A percentile compares a stretch with the other conserved stretches of the same genome.
These are phyloP conservation scores for Elongisporangium prolatum DNA, from an alignment of 352 stramenopile genomes.

Conservation along the genomic window DNA sequence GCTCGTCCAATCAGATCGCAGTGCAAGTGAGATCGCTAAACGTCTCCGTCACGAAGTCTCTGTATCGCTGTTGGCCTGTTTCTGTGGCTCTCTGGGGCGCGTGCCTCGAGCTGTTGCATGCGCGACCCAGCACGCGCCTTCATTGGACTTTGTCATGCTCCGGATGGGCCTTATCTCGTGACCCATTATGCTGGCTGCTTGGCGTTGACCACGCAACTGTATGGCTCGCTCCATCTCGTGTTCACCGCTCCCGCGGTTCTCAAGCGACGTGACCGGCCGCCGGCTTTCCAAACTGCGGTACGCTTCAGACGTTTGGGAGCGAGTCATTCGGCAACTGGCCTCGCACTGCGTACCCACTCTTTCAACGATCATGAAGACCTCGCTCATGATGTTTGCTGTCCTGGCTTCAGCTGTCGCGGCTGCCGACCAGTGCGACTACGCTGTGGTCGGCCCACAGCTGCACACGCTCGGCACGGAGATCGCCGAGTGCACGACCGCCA, in stretches of 20 bases:
- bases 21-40: not conserved
- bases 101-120: not conserved
- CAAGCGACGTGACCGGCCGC: not conserved
- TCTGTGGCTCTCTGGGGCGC: not conserved
- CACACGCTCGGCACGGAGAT: slow-evolving; percentile 11
- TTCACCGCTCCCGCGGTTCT: not conserved
- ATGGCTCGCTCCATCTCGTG: not conserved
- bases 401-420: not conserved
- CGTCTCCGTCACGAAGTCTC: no score
- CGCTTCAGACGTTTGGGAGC: not conserved
- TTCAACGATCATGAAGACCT: not conserved
- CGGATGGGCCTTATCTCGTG: no score
- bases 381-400: not conserved
- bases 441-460: slow-evolving; percentile 9
- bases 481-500: slow-evolving; percentile 10
- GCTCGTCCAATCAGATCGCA: not conserved
- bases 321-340: not conserved
- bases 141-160: no score
- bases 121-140: not conserved
- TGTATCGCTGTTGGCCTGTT: no score
- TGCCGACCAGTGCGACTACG: slow-evolving; percentile 12
- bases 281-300: no score
- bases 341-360: not conserved
- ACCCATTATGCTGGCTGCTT: not conserved
- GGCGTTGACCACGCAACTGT: not conserved